A percentile compares a stretch with the other conserved stretches of the same genome.
Evolutionary conservation across 768 basidiomycete genomes (phyloP).

Genomic region (Mrakia frigida): DNA sequence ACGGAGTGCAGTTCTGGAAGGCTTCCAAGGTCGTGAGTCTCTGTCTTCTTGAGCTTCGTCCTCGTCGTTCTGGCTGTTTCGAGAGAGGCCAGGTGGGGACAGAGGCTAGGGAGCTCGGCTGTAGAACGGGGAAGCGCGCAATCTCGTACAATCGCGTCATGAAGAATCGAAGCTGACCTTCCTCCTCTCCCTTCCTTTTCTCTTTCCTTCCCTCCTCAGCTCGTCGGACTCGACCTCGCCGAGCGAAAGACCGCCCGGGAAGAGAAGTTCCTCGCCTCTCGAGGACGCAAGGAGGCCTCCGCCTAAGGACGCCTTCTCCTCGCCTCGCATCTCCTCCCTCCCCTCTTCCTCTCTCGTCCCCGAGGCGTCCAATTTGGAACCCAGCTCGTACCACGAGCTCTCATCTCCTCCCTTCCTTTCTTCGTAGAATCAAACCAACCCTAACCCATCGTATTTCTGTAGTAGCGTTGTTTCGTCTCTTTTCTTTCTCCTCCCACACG

Average conservation of each 20-base stretch:
- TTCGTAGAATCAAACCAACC: not conserved
- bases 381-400: not conserved
- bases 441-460: not conserved
- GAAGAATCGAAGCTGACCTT: not conserved
- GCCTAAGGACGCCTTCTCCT: too few relatives aligned
- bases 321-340: not conserved
- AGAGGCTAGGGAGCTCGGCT: too few relatives aligned
- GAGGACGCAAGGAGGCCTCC: not conserved
- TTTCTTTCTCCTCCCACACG: not conserved
- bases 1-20: conserved; percentile 96
- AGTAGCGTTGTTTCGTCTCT: not conserved
- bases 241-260: conserved; percentile 2
- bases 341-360: not conserved
- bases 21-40: conserved; percentile 56
- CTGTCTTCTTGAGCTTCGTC: not conserved
- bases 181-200: not conserved
- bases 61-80: not conserved
- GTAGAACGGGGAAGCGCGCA: too few relatives aligned
- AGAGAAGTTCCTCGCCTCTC: conserved; percentile 5
- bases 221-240: conserved; percentile 28
- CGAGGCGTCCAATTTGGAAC: not conserved
- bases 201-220: conserved; percentile 1
- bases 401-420: not conserved
- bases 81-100: too few relatives aligned
- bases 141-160: not conserved